These are phyloP conservation scores for Akanthomyces lecanii DNA, from an alignment of 2,329 filamentous ascomycete species.

Conservation along the genomic window DNA sequence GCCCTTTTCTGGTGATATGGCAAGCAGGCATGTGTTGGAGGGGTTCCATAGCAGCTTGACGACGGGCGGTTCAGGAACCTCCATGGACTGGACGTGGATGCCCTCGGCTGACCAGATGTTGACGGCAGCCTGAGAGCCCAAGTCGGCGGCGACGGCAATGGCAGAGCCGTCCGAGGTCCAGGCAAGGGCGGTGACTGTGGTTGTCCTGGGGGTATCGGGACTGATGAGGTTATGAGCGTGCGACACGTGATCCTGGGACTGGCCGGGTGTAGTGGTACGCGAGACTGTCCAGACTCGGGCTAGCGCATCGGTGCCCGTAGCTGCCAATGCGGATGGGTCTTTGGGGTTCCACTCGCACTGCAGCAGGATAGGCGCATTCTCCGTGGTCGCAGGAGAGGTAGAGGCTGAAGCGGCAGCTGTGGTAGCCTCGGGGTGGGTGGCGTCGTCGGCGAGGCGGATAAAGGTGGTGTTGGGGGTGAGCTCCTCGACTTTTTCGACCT, in stretches of 20 bases:
- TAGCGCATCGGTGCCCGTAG: constrained; percentile 66
- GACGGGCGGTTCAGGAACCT: constrained; percentile 56
- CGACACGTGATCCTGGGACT: constrained; percentile 39
- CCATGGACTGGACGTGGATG: constrained; percentile 47
- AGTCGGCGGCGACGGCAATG: constrained; percentile 56
- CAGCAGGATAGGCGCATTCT: constrained; percentile 58
- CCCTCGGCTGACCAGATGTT: constrained; percentile 55
- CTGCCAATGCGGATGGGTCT: constrained; percentile 61
- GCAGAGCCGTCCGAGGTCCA: constrained; percentile 55
- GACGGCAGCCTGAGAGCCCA: constrained; percentile 47
- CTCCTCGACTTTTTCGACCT: constrained; percentile 60
- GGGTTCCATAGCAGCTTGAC: constrained; percentile 60
- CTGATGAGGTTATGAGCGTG: constrained; percentile 44
- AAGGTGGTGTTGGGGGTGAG: constrained; percentile 57
- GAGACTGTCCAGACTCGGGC: constrained; percentile 64
- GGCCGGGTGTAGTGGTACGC: constrained; percentile 30
- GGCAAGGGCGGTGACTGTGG: constrained; percentile 55
- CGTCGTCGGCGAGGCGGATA: constrained; percentile 50
- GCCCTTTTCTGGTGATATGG: constrained; percentile 52
- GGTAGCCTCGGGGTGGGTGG: constrained; percentile 31
- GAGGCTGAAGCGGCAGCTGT: constrained; percentile 26
- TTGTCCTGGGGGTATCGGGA: constrained; percentile 46
- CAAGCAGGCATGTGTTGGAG: constrained; percentile 49
- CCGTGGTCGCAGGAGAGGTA: constrained; percentile 34
- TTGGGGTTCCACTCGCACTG: constrained; percentile 66